A percentile compares a stretch with the other conserved stretches of the same genome.
phyloP scores from a whole-genome alignment of 2,329 filamentous ascomycete genomes.

The Furcasterigmium sp. region DNA sequence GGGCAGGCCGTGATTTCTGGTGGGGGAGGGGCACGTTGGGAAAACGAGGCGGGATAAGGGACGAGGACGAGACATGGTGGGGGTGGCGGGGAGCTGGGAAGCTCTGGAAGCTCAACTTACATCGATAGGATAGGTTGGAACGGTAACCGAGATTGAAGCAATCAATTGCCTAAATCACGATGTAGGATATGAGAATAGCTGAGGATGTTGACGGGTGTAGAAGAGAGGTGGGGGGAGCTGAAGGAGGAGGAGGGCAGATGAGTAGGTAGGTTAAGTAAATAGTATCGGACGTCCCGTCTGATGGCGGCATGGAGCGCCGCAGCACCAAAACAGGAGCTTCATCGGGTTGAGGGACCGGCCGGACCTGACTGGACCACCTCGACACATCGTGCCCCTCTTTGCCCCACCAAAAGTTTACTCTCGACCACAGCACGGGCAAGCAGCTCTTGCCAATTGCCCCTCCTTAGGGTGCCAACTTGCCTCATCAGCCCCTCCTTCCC shows the following conservation, averaged over 20 bases:
- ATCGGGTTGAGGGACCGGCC: too few relatives aligned
- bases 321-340: too few relatives aligned
- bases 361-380: too few relatives aligned
- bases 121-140: too few relatives aligned
- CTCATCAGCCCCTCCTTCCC: too few relatives aligned
- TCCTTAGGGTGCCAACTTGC: too few relatives aligned
- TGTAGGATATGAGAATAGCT: neutral
- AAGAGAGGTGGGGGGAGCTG: neutral
- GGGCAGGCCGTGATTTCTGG: neutral
- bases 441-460: too few relatives aligned
- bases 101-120: too few relatives aligned
- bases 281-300: too few relatives aligned
- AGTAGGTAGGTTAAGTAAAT: neutral
- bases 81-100: neutral
- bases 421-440: too few relatives aligned
- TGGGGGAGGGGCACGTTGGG: neutral
- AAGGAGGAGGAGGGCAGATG: neutral
- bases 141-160: neutral
- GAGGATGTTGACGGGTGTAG: neutral
- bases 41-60: neutral
- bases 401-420: neutral
- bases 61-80: neutral
- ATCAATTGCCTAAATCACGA: neutral
- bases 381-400: constrained; percentile 1
- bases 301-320: too few relatives aligned